Evolutionary conservation across 805 yeast species (phyloP), one percentile per base, ranked within the genome.

Genomic region (Spathaspora passalidarum): DNA sequence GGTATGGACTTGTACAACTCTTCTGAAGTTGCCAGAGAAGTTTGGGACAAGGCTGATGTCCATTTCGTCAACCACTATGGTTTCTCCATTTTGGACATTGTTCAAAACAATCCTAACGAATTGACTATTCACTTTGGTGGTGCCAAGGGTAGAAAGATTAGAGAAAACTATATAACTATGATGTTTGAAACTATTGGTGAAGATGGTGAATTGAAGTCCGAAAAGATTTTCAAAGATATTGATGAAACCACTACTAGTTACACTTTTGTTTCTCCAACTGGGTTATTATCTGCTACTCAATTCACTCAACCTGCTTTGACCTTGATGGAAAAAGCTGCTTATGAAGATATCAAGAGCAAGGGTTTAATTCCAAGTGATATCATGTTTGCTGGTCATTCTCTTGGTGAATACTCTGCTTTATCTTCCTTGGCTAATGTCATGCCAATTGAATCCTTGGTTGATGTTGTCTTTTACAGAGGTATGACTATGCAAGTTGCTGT

Each of bases 401-500:
- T 94, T 59, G 99, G 99, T 76, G 99, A 94, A 72, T 94, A 94
- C 69, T 94, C 97, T 56, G 98, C 99, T 13, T 80, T 94, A 62
- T 89, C 98, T 14, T 90, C 99, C 21, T 78, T 94, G 61, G 99
- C 97, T 45, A 96, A 94, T 66, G 97, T 95, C 49, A 92, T 94
- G 98, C 96, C 98, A 41, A 90, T 94, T 59, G 99, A 94, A 75
- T 86, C 96, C 5, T 78, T 92, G 56, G 97, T 92, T 52, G 98
- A 92, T 68, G 96, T 92, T 68, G 98, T 92, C 45, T 94, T 94
- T 80, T 95, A 94, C 81, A 86, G 99, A 78, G 99, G 99, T 80
- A 94, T 94, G 98, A 95, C 99, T 42, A 94, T 94, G 99, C 99
- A 94, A 77, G 99, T 94, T 55, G 99, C 99, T 40, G 99, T 94